Percentiles rank a stretch among this genome's conserved stretches.
phyloP scores from a whole-genome alignment of 176 grass and related monocot species.

The Ensete glaucum region DNA sequence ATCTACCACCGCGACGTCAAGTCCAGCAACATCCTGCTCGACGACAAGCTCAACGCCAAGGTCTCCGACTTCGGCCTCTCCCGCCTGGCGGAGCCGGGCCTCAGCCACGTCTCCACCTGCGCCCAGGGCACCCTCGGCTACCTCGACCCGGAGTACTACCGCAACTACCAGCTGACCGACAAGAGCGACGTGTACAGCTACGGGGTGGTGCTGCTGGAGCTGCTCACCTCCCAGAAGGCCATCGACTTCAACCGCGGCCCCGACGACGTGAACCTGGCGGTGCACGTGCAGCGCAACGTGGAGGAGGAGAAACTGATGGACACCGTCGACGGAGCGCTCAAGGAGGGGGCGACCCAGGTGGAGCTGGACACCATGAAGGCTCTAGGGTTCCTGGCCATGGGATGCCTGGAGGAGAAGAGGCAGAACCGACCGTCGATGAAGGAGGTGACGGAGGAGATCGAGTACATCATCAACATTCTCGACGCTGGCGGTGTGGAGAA shows the following conservation, averaged over 20 bases:
- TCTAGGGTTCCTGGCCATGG: constrained; percentile 47
- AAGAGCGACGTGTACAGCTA: constrained; percentile 92
- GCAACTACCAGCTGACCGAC: constrained; percentile 73
- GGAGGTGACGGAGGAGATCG: constrained; percentile 67
- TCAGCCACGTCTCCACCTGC: constrained; percentile 84
- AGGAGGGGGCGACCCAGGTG: constrained; percentile 34
- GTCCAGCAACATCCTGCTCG: constrained; percentile 82
- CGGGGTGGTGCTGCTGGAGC: constrained; percentile 82
- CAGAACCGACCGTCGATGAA: constrained; percentile 77
- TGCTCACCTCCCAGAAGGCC: constrained; percentile 66
- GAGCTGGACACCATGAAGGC: constrained; percentile 70
- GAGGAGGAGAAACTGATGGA: constrained; percentile 43
- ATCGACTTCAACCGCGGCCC: constrained; percentile 50
- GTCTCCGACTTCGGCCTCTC: constrained; percentile 74
- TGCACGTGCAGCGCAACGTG: constrained; percentile 36
- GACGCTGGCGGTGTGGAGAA: constrained; percentile 35
- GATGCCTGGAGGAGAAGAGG: constrained; percentile 69
- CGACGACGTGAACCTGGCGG: constrained; percentile 66
- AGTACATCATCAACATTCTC: constrained; percentile 64
- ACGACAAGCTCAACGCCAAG: constrained; percentile 47
- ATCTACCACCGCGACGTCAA: constrained; percentile 91
- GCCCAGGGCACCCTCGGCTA: constrained; percentile 57
- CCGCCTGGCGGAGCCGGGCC: constrained; percentile 44
- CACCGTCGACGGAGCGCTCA: constrained; percentile 36
- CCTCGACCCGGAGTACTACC: constrained; percentile 79